Percentiles rank a stretch among this genome's conserved stretches.
These are phyloP conservation scores for Apiospora rasikravindrae DNA, from an alignment of 2,329 filamentous ascomycete genomes.

Conservation along the genomic window DNA sequence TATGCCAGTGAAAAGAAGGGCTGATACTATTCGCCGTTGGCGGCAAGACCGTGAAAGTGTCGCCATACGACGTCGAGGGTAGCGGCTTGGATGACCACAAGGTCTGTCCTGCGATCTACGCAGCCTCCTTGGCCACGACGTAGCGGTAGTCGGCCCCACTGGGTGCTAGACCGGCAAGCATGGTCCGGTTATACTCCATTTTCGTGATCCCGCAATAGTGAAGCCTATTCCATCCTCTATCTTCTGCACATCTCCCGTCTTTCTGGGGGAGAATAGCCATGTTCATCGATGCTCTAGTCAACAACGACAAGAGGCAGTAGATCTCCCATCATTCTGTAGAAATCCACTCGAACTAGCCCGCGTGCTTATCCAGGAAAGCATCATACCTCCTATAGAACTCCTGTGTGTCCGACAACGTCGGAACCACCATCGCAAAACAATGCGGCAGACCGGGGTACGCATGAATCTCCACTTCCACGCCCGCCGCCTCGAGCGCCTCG, in stretches of 20 bases:
- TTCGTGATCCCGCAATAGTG: neutral
- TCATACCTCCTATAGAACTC: conserved; percentile 29
- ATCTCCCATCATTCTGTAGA: no score
- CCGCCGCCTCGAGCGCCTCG: conserved; percentile 40
- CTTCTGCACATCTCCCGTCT: neutral
- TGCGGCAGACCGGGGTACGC: conserved; percentile 44
- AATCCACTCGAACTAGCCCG: no score
- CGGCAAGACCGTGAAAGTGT: neutral
- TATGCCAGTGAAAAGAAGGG: neutral
- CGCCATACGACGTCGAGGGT: neutral
- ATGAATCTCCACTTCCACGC: conserved; percentile 39
- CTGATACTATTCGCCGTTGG: neutral
- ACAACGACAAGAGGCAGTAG: no score
- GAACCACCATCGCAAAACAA: conserved; percentile 35
- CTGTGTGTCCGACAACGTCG: conserved; percentile 25
- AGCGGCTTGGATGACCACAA: neutral
- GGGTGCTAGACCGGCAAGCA: neutral
- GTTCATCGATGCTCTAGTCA: no score
- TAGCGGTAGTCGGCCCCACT: neutral
- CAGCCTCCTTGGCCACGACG: neutral
- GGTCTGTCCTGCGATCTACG: no score
- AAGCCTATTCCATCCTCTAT: neutral
- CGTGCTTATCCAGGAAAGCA: conserved; percentile 27
- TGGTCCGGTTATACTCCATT: neutral
- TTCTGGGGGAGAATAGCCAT: no score